Evolutionary conservation across 2,329 filamentous ascomycete genomes (phyloP), one percentile per base, ranked within the genome.

Genomic region (Sclerotinia glacialis): DNA sequence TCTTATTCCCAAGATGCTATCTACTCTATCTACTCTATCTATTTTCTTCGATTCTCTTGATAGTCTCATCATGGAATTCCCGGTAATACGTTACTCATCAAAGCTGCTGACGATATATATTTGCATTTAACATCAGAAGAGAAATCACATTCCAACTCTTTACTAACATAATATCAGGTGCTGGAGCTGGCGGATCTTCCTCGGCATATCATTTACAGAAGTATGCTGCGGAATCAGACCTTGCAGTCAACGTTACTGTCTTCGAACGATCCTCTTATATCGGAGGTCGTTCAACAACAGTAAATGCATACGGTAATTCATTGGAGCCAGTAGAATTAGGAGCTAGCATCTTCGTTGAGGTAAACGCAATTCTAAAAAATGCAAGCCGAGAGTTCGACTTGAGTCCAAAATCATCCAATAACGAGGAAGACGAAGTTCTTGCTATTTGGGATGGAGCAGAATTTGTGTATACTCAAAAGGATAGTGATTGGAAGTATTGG

Each of bases 271-370:
- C 86, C 21, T 77, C 81, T 42, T 91, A 88, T 71, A 83, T 98
- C 53, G 95, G 95, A 40, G 95, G 95, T 11, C 90, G 95, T 34
- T 90, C 90, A 9, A 91, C 93, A 40, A 98, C 93, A 0, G 89
- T 97, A 23, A 82, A 93, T 73, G 88, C 87, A 2, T 94, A 90
- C 76, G 83, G 86, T 70, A 83, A 94, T 72, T 81, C 87, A 1
- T 70, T 79, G 0, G 80, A 88, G 49, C 89, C 90, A 1, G 85
- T 97, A 46, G 95, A 99, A 77, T 82, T 98, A 0, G 95, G 95
- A 21, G 95, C 91, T 14, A 94, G 90, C 69, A 97, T 98, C 72
- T 99, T 98, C 76, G 91, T 98, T 54, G 78, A 89, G 59, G 85
- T 90, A 53, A 99, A 98, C 75, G 81, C 87, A 49, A 97, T 96